Percentiles rank a stretch among this genome's conserved stretches.
phyloP scores from a whole-genome alignment of 495 filamentous ascomycete genomes.

The Amorphotheca resinae region DNA sequence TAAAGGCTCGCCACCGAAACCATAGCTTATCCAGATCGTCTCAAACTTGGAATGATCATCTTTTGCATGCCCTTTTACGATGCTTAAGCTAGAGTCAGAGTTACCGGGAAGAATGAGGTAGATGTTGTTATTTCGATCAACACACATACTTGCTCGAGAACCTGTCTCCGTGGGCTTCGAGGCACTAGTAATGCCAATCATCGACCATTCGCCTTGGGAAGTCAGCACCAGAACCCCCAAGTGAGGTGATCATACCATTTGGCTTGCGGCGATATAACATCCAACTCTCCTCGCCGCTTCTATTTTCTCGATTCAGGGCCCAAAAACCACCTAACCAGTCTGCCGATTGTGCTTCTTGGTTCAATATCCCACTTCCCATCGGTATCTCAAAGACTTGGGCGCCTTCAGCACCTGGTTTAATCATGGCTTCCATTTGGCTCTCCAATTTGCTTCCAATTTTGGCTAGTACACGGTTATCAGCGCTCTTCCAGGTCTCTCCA shows the following conservation, averaged over 20 bases:
- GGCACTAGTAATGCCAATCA: background rate
- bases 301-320: constrained; percentile 13
- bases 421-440: background rate
- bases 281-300: constrained; percentile 7
- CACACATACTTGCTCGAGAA: constrained; percentile 11
- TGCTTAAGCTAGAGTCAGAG: constrained; percentile 10
- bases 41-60: constrained; percentile 2
- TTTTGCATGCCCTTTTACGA: constrained; percentile 1
- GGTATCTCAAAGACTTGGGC: constrained; percentile 12
- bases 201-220: constrained; percentile 7
- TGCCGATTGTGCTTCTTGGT: constrained; percentile 14
- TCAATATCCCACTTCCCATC: constrained; percentile 15
- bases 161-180: constrained; percentile 13
- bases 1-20: constrained; percentile 15
- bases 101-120: constrained; percentile 17
- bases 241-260: constrained; percentile 4
- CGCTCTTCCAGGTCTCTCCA: constrained; percentile 8
- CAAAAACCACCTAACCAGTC: constrained; percentile 13
- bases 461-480: constrained; percentile 3
- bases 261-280: constrained; percentile 10
- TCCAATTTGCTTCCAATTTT: background rate
- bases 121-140: constrained; percentile 6
- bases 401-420: constrained; percentile 2
- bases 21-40: constrained; percentile 7
- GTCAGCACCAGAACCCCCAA: background rate